These are phyloP conservation scores for Aspergillus fijiensis DNA, from an alignment of 2,329 filamentous ascomycete genomes.

Conservation along the genomic window DNA sequence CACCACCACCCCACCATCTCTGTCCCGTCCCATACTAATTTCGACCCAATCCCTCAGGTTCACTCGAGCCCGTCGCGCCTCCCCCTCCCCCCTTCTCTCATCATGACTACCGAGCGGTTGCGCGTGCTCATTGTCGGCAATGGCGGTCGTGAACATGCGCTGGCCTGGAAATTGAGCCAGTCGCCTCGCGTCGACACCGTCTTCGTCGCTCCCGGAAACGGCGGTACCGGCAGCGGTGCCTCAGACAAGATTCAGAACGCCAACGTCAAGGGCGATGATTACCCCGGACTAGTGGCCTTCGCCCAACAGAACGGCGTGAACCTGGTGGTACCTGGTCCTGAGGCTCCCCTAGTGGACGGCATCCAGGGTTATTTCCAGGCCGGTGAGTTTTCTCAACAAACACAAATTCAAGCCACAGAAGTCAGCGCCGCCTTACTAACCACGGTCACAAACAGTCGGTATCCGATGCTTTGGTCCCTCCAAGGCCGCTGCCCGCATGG, in stretches of 20 bases:
- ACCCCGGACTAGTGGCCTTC: constrained; percentile 71
- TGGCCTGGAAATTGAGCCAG: constrained; percentile 90
- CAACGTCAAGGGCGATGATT: constrained; percentile 71
- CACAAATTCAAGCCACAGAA: neutral
- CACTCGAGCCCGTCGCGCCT: constrained; percentile 13
- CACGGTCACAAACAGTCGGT: constrained; percentile 49
- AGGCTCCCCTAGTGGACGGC: constrained; percentile 89
- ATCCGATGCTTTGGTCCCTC: constrained; percentile 85
- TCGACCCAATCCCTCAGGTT: constrained; percentile 10
- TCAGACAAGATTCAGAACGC: constrained; percentile 69
- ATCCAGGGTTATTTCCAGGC: constrained; percentile 78
- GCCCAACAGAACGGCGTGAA: constrained; percentile 72
- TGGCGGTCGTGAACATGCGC: constrained; percentile 89
- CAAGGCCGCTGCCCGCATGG: constrained; percentile 80
- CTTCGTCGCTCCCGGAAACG: constrained; percentile 71
- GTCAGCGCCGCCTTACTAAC: neutral
- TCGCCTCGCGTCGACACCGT: constrained; percentile 77
- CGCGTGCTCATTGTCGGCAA: constrained; percentile 86
- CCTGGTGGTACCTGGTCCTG: constrained; percentile 85
- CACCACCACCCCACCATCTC: neutral
- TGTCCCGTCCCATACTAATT: neutral
- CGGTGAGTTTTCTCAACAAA: constrained; percentile 33
- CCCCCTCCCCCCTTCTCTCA: constrained; percentile 1
- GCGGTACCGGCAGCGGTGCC: constrained; percentile 67
- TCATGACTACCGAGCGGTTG: constrained; percentile 51